These are phyloP conservation scores for Nymphaea colorata DNA, from an alignment of 164 flowering plant genomes.

Conservation along the genomic window DNA sequence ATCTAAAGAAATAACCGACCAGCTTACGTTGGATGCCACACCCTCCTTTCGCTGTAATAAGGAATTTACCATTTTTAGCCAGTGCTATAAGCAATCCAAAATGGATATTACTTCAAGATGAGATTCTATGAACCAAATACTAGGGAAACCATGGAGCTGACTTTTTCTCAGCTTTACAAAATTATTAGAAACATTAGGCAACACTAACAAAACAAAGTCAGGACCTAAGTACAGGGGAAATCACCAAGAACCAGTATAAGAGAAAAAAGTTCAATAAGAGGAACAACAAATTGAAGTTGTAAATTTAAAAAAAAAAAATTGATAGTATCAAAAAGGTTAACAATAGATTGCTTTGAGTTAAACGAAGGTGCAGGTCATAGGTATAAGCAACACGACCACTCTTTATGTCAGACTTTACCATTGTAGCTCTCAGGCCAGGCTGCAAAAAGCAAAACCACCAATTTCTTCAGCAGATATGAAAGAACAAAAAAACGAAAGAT, in stretches of 20 bases:
- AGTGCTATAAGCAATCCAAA: constrained; percentile 35
- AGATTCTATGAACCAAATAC: no score
- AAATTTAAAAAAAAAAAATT: no score
- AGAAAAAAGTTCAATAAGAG: background rate
- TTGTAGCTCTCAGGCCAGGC: constrained; percentile 84
- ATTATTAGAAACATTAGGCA: no score
- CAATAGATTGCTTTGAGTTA: constrained; percentile 41
- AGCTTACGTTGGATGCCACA: constrained; percentile 76
- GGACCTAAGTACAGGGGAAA: background rate
- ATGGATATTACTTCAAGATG: no score
- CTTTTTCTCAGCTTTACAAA: no score
- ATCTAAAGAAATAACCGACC: constrained; percentile 83
- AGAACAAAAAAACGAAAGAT: background rate
- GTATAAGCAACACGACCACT: constrained; percentile 53
- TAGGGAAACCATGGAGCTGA: no score
- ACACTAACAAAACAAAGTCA: no score
- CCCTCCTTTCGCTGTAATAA: constrained; percentile 89
- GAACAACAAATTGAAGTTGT: background rate
- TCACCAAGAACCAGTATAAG: background rate
- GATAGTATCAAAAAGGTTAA: background rate
- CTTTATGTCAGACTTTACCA: constrained; percentile 70
- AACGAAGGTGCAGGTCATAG: constrained; percentile 55
- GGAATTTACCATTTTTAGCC: constrained; percentile 92
- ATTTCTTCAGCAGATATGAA: background rate
- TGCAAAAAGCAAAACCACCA: constrained; percentile 14